Conservation (phyloP, 257 asterid species). For the Fraxinus excelsior region DNA sequence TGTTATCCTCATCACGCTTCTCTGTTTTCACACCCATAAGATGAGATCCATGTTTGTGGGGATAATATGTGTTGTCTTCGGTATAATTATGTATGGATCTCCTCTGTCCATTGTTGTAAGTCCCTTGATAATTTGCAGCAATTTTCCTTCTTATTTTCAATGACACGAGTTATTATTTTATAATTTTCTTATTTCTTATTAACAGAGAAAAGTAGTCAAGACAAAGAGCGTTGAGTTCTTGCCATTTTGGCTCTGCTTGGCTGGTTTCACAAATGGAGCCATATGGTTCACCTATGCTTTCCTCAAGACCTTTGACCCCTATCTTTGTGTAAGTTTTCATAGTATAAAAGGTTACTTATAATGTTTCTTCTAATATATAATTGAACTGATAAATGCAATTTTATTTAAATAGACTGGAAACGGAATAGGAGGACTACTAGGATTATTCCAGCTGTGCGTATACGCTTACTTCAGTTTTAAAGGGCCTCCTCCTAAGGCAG, state of each 20-base stretch:
- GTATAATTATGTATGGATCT: constrained; percentile 60
- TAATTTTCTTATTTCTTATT: not conserved
- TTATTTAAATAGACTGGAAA: constrained; percentile 45
- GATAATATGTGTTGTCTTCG: constrained; percentile 46
- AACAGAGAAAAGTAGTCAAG: constrained; percentile 38
- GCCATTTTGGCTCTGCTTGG: constrained; percentile 59
- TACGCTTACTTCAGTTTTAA: constrained; percentile 22
- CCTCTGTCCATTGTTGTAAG: constrained; percentile 66
- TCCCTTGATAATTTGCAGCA: not conserved
- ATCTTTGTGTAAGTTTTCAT: constrained; percentile 51
- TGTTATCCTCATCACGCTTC: constrained; percentile 36
- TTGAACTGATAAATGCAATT: not conserved
- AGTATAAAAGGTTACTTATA: too few relatives aligned
- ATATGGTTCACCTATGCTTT: constrained; percentile 59
- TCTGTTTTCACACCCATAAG: constrained; percentile 31
- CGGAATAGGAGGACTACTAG: constrained; percentile 54
- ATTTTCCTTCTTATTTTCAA: not conserved
- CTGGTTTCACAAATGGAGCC: constrained; percentile 56
- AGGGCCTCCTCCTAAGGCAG: not conserved
- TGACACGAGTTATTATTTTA: not conserved
- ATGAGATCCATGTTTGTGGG: constrained; percentile 59
- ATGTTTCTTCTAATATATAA: not conserved
- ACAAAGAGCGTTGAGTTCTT: constrained; percentile 61
- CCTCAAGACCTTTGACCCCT: constrained; percentile 49
- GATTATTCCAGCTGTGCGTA: constrained; percentile 42